phyloP scores from a whole-genome alignment of 2,329 filamentous ascomycete species.

The Trichoderma koningiopsis region DNA sequence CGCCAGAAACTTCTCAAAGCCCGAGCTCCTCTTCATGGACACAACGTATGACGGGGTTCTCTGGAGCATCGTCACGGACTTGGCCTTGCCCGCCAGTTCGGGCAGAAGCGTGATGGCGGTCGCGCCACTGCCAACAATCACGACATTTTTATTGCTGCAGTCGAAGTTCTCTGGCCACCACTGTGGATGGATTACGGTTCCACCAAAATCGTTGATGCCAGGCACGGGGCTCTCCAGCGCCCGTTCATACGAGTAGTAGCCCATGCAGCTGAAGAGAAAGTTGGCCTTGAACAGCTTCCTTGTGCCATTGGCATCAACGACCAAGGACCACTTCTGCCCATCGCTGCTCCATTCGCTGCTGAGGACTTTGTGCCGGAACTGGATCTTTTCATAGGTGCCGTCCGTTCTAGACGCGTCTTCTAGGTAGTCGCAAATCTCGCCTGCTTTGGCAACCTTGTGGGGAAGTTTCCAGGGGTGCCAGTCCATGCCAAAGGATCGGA shows the following conservation, averaged over 20 bases:
- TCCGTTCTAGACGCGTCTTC: conserved; percentile 51
- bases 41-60: conserved; percentile 73
- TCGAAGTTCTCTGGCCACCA: conserved; percentile 74
- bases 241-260: conserved; percentile 74
- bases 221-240: conserved; percentile 64
- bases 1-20: conserved; percentile 42
- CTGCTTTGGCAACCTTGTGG: conserved; percentile 53
- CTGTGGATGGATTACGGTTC: conserved; percentile 67
- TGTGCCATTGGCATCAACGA: conserved; percentile 41
- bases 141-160: conserved; percentile 66
- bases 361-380: conserved; percentile 51
- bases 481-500: conserved; percentile 64
- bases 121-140: conserved; percentile 76
- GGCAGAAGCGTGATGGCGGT: conserved; percentile 79
- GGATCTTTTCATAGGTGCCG: conserved; percentile 58
- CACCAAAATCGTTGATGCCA: conserved; percentile 67
- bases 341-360: conserved; percentile 56
- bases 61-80: conserved; percentile 76
- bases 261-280: conserved; percentile 60
- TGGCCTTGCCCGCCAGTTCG: conserved; percentile 64
- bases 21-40: conserved; percentile 49
- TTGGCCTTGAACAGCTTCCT: conserved; percentile 45
- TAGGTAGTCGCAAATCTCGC: conserved; percentile 57
- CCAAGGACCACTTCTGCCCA: conserved; percentile 58
- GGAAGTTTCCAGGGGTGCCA: conserved; percentile 71